Conservation (phyloP, 345 rosid species). For the Bretschneidera sinensis region DNA sequence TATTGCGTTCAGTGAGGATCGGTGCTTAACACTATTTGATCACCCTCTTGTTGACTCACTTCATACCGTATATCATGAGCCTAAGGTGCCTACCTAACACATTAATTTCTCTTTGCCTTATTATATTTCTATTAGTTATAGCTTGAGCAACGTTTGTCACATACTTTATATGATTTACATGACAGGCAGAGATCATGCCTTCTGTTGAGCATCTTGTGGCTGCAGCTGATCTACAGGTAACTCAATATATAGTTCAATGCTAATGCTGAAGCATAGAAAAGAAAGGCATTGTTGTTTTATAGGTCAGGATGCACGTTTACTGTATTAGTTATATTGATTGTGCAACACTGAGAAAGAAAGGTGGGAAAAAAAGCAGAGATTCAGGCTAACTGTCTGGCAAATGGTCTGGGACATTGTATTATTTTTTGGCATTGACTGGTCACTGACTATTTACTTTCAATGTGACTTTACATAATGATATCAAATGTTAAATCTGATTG, state of each 20-base stretch:
- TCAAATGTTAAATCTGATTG: too few species aligned
- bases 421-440: too few species aligned
- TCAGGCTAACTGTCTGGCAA: too few species aligned
- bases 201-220: constrained; percentile 68
- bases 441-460: too few species aligned
- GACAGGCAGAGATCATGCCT: constrained; percentile 86
- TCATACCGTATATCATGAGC: constrained; percentile 72
- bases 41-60: constrained; percentile 77
- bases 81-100: constrained; percentile 51
- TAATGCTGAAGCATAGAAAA: too few species aligned
- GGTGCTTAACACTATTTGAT: constrained; percentile 79
- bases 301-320: too few species aligned
- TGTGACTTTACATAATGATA: too few species aligned
- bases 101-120: constrained; percentile 4
- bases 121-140: neutral
- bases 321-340: too few species aligned
- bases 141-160: constrained; percentile 6
- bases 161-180: constrained; percentile 13
- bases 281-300: too few species aligned
- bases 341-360: too few species aligned
- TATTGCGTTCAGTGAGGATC: constrained; percentile 75
- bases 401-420: too few species aligned
- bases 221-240: constrained; percentile 85
- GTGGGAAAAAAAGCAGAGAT: too few species aligned
- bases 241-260: neutral